phyloP scores from a whole-genome alignment of 192 early-diverging fungal genomes.

The Pilaira anomala region DNA sequence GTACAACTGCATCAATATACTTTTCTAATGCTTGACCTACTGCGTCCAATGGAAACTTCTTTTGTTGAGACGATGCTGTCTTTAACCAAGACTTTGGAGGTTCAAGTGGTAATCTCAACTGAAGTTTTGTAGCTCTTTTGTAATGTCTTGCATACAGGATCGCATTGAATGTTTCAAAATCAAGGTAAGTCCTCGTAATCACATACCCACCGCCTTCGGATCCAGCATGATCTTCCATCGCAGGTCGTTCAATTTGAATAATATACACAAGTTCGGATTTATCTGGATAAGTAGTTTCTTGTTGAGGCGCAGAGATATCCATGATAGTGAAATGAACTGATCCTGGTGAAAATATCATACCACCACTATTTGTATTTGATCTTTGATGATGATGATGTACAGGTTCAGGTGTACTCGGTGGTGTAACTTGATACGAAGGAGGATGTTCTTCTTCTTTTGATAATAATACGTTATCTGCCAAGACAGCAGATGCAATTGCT shows the following conservation, averaged over 20 bases:
- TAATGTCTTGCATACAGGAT: conserved; percentile 22
- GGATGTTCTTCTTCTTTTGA: neutral
- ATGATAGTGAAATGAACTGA: conserved; percentile 28
- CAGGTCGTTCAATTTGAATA: conserved; percentile 38
- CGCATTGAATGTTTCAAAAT: conserved; percentile 33
- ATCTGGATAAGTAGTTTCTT: neutral
- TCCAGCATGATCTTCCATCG: neutral
- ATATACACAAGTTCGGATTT: conserved; percentile 21
- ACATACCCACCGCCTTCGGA: conserved; percentile 41
- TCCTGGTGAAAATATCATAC: conserved; percentile 17
- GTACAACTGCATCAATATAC: conserved; percentile 25
- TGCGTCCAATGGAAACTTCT: neutral
- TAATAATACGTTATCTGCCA: no score
- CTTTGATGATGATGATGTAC: no score
- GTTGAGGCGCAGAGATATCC: conserved; percentile 19
- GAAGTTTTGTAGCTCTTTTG: conserved; percentile 10
- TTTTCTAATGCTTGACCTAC: conserved; percentile 24
- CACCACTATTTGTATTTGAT: neutral
- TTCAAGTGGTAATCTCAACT: conserved; percentile 28
- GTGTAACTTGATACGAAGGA: neutral
- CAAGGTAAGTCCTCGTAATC: conserved; percentile 31
- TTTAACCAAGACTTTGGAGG: conserved; percentile 20
- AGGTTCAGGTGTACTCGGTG: conserved; percentile 19
- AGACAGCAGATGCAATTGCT: no score
- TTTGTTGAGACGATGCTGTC: neutral